These are phyloP conservation scores for Wickerhamia fluorescens DNA, from an alignment of 805 yeast species.

Conservation along the genomic window DNA sequence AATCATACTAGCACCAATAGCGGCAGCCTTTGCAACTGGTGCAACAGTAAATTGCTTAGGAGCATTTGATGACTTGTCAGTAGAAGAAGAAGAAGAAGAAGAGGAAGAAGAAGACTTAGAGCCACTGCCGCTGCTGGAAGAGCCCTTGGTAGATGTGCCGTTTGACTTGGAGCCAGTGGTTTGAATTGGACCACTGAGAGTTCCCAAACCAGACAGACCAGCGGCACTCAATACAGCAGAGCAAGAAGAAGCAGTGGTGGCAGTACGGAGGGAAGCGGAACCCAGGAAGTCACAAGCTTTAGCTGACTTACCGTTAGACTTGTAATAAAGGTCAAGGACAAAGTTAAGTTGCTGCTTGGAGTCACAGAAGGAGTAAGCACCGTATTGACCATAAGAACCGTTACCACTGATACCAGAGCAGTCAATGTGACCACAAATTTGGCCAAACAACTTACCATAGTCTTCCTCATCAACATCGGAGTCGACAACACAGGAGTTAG, in stretches of 20 bases:
- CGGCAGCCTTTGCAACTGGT: constrained; percentile 12
- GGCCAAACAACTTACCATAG: constrained; percentile 27
- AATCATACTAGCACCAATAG: constrained; percentile 17
- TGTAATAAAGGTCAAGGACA: constrained; percentile 33
- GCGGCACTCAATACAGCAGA: constrained; percentile 53
- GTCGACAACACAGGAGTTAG: constrained; percentile 30
- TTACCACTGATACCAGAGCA: constrained; percentile 32
- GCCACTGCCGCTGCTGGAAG: constrained; percentile 23
- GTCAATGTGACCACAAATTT: constrained; percentile 27
- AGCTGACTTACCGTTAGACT: constrained; percentile 15
- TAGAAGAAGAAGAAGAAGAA: constrained; percentile 11
- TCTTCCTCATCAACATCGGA: constrained; percentile 20
- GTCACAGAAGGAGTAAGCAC: constrained; percentile 35
- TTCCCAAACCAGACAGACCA: constrained; percentile 64
- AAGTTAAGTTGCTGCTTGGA: constrained; percentile 30
- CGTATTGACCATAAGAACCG: constrained; percentile 34
- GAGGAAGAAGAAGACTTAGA: constrained; percentile 9
- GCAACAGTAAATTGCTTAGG: constrained; percentile 9
- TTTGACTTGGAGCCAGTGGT: too few relatives aligned
- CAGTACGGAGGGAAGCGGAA: constrained; percentile 36
- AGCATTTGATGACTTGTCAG: constrained; percentile 15
- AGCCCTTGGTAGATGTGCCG: too few relatives aligned
- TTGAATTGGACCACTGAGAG: constrained; percentile 31
- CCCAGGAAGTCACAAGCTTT: constrained; percentile 35
- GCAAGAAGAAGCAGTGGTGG: constrained; percentile 48